Percentiles rank a stretch among this genome's conserved stretches.
These are phyloP conservation scores for Hydnum rufescens DNA, from an alignment of 768 basidiomycete genomes.

Conservation along the genomic window DNA sequence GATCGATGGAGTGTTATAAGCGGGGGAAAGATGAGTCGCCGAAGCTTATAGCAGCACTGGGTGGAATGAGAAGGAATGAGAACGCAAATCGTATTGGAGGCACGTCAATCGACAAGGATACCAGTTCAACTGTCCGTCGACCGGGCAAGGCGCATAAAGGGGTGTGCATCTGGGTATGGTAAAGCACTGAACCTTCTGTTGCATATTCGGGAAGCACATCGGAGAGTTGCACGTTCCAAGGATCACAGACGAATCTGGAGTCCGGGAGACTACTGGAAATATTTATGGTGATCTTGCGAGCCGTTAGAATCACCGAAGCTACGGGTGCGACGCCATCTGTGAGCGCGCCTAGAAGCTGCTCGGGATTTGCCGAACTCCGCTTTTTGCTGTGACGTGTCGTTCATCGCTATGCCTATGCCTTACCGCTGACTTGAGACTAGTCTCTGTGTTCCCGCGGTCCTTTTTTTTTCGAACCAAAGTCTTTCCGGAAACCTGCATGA, in stretches of 20 bases:
- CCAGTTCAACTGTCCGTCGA: conserved; percentile 63
- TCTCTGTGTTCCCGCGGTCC: no score
- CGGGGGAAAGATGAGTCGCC: conserved; percentile 21
- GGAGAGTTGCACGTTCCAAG: no score
- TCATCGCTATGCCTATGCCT: no score
- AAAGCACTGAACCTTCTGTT: conserved; percentile 36
- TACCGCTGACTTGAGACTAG: no score
- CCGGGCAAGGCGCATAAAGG: conserved; percentile 65
- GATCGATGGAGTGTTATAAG: background rate
- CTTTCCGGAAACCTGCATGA: no score
- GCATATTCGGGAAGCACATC: conserved; percentile 54
- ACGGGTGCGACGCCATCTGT: background rate
- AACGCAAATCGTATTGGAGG: conserved; percentile 46
- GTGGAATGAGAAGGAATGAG: conserved; percentile 58
- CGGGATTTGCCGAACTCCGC: no score
- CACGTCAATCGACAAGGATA: conserved; percentile 46
- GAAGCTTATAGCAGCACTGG: conserved; percentile 50
- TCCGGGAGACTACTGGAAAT: background rate
- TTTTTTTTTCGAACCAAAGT: no score
- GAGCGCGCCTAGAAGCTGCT: no score
- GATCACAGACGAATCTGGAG: no score
- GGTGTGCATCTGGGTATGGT: conserved; percentile 57
- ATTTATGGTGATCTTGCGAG: background rate
- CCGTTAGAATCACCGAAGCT: background rate
- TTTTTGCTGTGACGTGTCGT: no score